Evolutionary conservation across 2,329 filamentous ascomycete genomes (phyloP).

Genomic region (Orbilia javanica): DNA sequence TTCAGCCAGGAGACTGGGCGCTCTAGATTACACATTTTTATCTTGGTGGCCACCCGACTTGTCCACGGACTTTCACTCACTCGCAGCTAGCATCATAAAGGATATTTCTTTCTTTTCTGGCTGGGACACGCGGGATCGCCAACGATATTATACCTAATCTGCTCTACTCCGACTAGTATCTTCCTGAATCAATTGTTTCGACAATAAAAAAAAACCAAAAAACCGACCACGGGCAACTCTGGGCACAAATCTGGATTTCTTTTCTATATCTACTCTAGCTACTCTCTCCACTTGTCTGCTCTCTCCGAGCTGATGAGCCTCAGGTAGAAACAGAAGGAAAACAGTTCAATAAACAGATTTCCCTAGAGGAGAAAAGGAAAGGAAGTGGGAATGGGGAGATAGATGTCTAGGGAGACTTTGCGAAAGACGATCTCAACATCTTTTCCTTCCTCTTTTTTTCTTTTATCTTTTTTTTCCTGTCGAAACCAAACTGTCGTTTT

Average conservation of each 20-base stretch:
- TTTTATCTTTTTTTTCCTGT: constrained; percentile 3
- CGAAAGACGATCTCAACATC: constrained; percentile 45
- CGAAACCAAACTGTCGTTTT: constrained; percentile 57
- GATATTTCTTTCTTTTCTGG: constrained; percentile 47
- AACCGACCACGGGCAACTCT: constrained; percentile 11
- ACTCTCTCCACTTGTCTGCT: background rate
- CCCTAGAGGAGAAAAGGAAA: background rate
- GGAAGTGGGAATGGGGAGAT: background rate
- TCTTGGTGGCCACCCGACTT: constrained; percentile 44
- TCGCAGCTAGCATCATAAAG: constrained; percentile 52
- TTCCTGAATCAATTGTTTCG: constrained; percentile 44
- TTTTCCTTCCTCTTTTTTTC: constrained; percentile 4
- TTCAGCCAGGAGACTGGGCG: constrained; percentile 57
- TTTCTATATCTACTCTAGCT: constrained; percentile 12
- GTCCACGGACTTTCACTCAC: constrained; percentile 29
- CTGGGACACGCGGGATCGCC: constrained; percentile 37
- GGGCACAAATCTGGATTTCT: constrained; percentile 7
- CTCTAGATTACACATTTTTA: constrained; percentile 56
- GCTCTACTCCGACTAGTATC: constrained; percentile 56
- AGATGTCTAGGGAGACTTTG: constrained; percentile 22
- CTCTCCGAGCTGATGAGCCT: background rate
- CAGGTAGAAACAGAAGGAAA: background rate
- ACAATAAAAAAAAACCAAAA: constrained; percentile 7
- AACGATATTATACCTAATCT: constrained; percentile 58
- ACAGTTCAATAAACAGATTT: constrained; percentile 5